A percentile compares a stretch with the other conserved stretches of the same genome.
Conservation (phyloP, 2,329 filamentous ascomycete species). For the Fusarium transvaalense region DNA sequence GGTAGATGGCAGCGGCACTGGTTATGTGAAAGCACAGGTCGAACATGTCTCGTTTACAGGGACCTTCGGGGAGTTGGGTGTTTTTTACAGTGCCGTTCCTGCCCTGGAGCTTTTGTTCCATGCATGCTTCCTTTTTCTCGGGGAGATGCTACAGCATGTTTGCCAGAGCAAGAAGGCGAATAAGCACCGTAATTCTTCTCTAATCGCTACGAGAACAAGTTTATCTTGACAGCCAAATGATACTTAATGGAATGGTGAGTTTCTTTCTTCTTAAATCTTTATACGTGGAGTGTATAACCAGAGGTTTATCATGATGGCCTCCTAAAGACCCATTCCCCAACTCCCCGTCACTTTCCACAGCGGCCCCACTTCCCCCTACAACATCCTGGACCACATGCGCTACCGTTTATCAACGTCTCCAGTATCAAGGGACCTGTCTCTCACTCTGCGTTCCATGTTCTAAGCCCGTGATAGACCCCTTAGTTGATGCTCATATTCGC, state of each 20-base stretch:
- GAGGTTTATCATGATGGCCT: slow-evolving; percentile 25
- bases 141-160: slow-evolving; percentile 14
- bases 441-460: too few relatives aligned
- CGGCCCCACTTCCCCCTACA: slow-evolving; percentile 29
- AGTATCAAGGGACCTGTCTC: not conserved
- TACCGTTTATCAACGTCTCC: slow-evolving; percentile 20
- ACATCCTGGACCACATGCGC: not conserved
- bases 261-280: not conserved
- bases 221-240: too few relatives aligned
- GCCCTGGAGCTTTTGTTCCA: slow-evolving; percentile 23
- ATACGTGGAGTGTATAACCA: not conserved
- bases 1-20: not conserved
- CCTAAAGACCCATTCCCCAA: slow-evolving; percentile 26
- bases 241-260: too few relatives aligned
- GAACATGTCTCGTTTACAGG: not conserved
- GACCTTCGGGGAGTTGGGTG: slow-evolving; percentile 33
- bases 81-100: slow-evolving; percentile 1
- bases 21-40: slow-evolving; percentile 1
- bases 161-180: not conserved
- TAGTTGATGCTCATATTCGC: not conserved
- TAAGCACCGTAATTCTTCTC: too few relatives aligned
- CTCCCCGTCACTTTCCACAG: slow-evolving; percentile 26
- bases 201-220: fast-evolving
- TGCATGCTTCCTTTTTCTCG: slow-evolving; percentile 27
- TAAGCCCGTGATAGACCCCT: not conserved